Evolutionary conservation across 2,329 filamentous ascomycete genomes (phyloP), one percentile per base, ranked within the genome.

Genomic region (Madurella fahalii): DNA sequence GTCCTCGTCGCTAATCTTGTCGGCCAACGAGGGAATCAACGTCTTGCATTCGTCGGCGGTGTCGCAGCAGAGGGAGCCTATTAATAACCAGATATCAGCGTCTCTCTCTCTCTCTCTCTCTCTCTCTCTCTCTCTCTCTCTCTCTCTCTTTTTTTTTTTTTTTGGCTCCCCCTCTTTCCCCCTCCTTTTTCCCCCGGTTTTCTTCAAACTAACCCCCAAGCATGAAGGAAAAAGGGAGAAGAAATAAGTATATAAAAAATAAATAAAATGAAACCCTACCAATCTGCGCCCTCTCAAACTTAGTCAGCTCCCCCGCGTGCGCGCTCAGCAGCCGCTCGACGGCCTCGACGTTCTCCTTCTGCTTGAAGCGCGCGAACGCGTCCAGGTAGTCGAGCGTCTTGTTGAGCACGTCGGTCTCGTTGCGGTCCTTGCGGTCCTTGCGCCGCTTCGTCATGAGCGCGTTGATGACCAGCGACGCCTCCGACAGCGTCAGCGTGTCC

Each of bases 1-100:
- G 63, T 95, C 90, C 37, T 90, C 88, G 69, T 97, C 93, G 58
- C 81, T 82, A 67, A 97, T 95, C 75, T 99, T 99, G 71, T 91
- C 86, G 64, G 85, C 81, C 48, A 99, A 73, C 54, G 83, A 96
- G 1, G 94, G 95, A 59, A 99, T 95, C 55, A 99, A 80, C 9
- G 90, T 96, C 75, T 96, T 96, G 57, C 94, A 94, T 74, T 99
- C 95, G 68, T 99, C 94, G 55, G 90, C 87, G 43, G 85, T 87
- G 65, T 95, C 92, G 69, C 92, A 96, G 72, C 91, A 96, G 40
- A 99, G 78, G 32, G 90, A 95, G 34, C 91, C 92, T 95, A 48
- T 25, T 15, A 41, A 15, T 9, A 50, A 25, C 25, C 25, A 25
- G 3, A 25, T 25, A 7, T 25, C 25, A 25, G 25, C n/a, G n/a